These are phyloP conservation scores for Ajuga chamaepitys DNA, from an alignment of 257 asterid species.

Conservation along the genomic window DNA sequence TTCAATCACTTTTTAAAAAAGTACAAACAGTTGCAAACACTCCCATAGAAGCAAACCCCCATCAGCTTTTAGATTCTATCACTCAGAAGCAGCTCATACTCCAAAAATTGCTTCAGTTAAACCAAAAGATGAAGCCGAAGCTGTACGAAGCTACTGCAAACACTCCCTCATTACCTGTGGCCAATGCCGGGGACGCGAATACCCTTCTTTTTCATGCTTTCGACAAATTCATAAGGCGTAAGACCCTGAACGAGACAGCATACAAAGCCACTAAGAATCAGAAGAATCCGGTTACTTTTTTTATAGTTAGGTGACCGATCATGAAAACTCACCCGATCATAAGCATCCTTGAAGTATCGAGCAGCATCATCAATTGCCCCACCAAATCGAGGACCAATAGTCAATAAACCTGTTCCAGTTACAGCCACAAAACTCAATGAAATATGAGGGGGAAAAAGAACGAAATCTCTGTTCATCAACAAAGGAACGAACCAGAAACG, in stretches of 20 bases:
- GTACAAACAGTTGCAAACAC: too few species aligned
- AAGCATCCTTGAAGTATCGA: constrained; percentile 95
- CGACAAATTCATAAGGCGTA: constrained; percentile 90
- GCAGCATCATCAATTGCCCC: constrained; percentile 99
- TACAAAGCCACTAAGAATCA: neutral
- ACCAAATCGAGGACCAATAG: constrained; percentile 99
- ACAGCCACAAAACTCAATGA: neutral
- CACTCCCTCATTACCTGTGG: constrained; percentile 81
- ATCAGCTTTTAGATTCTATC: too few species aligned
- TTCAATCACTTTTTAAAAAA: too few species aligned
- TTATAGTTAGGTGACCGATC: too few species aligned
- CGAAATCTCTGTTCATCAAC: neutral
- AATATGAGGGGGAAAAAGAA: neutral
- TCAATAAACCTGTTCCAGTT: constrained; percentile 61
- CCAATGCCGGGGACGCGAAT: constrained; percentile 99
- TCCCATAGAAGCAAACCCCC: too few species aligned
- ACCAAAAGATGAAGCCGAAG: too few species aligned
- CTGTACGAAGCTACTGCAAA: too few species aligned
- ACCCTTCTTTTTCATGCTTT: constrained; percentile 98
- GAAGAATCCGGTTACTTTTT: neutral
- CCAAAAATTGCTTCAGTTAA: too few species aligned
- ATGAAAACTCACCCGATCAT: constrained; percentile 46
- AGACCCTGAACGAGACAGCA: constrained; percentile 46
- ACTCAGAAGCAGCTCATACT: too few species aligned
- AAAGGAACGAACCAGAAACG: constrained; percentile 61